These are phyloP conservation scores for Penicillium desertorum DNA, from an alignment of 495 filamentous ascomycete species.

Conservation along the genomic window DNA sequence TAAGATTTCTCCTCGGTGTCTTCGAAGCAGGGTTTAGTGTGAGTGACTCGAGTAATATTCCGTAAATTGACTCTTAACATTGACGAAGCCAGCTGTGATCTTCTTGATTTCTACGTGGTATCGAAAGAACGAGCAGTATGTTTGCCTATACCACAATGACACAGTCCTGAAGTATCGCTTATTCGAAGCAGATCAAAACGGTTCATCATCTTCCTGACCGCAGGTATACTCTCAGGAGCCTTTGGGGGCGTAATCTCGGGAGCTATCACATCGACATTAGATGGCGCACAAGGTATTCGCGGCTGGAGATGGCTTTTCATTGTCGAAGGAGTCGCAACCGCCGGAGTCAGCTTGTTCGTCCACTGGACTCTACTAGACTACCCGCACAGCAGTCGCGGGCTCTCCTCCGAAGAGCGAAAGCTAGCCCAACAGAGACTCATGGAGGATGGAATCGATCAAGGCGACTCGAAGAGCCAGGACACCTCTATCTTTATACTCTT, in stretches of 20 bases:
- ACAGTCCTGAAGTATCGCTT: background rate
- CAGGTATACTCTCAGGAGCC: constrained; percentile 42
- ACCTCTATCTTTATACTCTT: background rate
- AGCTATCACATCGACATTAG: constrained; percentile 37
- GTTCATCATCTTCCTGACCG: constrained; percentile 40
- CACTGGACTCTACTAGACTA: constrained; percentile 17
- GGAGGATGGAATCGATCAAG: background rate
- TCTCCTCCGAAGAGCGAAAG: background rate
- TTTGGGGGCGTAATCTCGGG: constrained; percentile 48
- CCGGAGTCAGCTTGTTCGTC: constrained; percentile 11
- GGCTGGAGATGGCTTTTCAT: constrained; percentile 50
- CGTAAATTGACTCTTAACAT: background rate
- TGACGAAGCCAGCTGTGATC: constrained; percentile 34
- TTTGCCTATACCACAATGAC: background rate
- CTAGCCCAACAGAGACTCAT: constrained; percentile 3
- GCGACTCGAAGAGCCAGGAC: background rate
- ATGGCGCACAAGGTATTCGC: constrained; percentile 37
- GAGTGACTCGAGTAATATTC: background rate
- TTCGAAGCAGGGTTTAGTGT: constrained; percentile 40
- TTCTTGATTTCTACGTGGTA: constrained; percentile 50
- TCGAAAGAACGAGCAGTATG: constrained; percentile 40
- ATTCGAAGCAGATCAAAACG: constrained; percentile 26
- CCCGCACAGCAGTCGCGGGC: constrained; percentile 5
- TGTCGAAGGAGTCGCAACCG: constrained; percentile 31
- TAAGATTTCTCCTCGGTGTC: constrained; percentile 35